Conservation (phyloP, 2,329 filamentous ascomycete genomes). For the Botryosphaeria dothidea region DNA sequence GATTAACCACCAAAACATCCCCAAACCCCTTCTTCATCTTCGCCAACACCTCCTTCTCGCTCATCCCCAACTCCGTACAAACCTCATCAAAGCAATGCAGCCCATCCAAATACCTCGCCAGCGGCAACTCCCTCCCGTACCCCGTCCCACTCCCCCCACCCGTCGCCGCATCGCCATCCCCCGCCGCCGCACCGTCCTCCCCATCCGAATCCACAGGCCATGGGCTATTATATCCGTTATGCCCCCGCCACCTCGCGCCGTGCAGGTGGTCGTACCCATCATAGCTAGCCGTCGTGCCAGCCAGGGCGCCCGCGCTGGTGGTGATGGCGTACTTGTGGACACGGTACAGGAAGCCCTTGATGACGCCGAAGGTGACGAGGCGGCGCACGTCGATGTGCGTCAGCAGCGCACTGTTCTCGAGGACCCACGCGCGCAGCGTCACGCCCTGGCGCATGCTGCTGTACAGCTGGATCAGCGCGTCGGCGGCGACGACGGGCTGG, state of each 20-base stretch:
- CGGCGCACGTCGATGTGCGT: slow-evolving; percentile 82
- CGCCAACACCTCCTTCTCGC: slow-evolving; percentile 69
- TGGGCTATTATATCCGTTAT: slow-evolving; percentile 5
- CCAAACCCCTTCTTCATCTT: slow-evolving; percentile 55
- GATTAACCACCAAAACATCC: slow-evolving; percentile 34
- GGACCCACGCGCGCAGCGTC: slow-evolving; percentile 84
- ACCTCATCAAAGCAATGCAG: slow-evolving; percentile 80
- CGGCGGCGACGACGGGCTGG: slow-evolving; percentile 26
- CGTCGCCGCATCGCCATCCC: slow-evolving; percentile 23
- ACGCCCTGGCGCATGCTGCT: slow-evolving; percentile 79
- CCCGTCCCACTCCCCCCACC: slow-evolving; percentile 19
- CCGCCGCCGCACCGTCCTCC: slow-evolving; percentile 9
- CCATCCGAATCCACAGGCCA: slow-evolving; percentile 12
- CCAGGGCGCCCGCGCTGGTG: slow-evolving; percentile 27
- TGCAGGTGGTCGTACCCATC: slow-evolving; percentile 18
- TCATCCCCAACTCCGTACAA: slow-evolving; percentile 71
- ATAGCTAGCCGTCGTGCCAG: slow-evolving; percentile 48
- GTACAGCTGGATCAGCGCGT: slow-evolving; percentile 75
- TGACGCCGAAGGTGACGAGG: slow-evolving; percentile 92
- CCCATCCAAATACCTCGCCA: slow-evolving; percentile 73
- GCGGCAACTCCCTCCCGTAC: slow-evolving; percentile 34
- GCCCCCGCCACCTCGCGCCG: slow-evolving; percentile 29
- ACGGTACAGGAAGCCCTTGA: slow-evolving; percentile 91
- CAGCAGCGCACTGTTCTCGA: slow-evolving; percentile 70
- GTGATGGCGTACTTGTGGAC: slow-evolving; percentile 84